Evolutionary conservation across 352 stramenopile species (phyloP).

Genomic region (Phytophthora citrophthora): DNA sequence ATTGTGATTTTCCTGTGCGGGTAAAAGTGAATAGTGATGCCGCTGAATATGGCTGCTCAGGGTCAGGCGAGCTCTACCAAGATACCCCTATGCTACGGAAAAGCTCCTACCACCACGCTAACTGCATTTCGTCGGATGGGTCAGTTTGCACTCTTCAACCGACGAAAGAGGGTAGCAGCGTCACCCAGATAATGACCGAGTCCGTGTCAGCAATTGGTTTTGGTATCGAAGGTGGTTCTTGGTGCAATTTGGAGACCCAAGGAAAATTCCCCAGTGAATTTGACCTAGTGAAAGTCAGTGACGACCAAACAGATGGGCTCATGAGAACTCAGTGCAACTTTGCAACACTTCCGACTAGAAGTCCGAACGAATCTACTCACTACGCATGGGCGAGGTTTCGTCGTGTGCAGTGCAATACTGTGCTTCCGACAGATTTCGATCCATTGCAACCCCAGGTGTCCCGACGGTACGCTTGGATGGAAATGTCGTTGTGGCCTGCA

Average conservation of each 20-base stretch:
- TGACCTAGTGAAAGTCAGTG: conserved; percentile 50
- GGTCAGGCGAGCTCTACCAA: conserved; percentile 16
- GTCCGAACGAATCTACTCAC: conserved; percentile 17
- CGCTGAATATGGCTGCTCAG: conserved; percentile 11
- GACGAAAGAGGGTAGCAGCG: not conserved
- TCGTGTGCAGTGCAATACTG: conserved; percentile 42
- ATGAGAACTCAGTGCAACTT: conserved; percentile 36
- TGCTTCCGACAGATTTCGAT: conserved; percentile 61
- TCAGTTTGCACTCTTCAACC: conserved; percentile 31
- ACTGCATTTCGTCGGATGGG: conserved; percentile 41
- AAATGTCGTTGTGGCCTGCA: conserved; percentile 53
- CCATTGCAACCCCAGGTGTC: conserved; percentile 42
- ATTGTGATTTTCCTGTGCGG: conserved; percentile 44
- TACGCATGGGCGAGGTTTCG: conserved; percentile 47
- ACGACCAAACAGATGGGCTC: conserved; percentile 17
- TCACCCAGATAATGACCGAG: conserved; percentile 43
- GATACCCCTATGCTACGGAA: conserved; percentile 4
- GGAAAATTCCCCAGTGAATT: conserved; percentile 49
- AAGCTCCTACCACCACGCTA: conserved; percentile 15
- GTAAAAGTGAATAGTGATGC: conserved; percentile 40
- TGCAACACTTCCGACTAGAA: conserved; percentile 19
- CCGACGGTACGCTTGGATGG: conserved; percentile 60
- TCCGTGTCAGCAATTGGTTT: conserved; percentile 36
- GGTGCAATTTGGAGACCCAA: conserved; percentile 33
- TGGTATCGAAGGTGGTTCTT: conserved; percentile 32